Conservation (phyloP, 345 rosid genomes). For the Moricandia arvensis region DNA sequence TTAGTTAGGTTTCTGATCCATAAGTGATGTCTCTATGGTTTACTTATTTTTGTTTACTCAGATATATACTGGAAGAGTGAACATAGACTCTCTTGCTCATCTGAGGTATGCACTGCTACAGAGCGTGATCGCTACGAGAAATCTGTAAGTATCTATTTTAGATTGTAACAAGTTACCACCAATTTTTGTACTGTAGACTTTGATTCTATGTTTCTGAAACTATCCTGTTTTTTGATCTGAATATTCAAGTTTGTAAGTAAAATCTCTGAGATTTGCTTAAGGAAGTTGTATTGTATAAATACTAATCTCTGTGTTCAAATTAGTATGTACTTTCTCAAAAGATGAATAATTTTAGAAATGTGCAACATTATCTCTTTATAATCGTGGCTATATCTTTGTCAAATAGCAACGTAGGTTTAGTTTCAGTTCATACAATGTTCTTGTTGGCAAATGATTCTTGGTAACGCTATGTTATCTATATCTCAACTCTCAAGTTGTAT, state of each 20-base stretch:
- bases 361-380: not conserved
- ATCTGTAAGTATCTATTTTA: slow-evolving; percentile 45
- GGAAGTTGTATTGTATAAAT: too few species aligned
- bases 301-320: not conserved
- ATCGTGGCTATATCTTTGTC: not conserved
- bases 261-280: too few species aligned
- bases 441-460: not conserved
- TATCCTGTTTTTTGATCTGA: slow-evolving; percentile 3
- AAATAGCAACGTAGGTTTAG: not conserved
- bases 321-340: not conserved
- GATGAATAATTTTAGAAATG: not conserved
- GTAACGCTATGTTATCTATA: not conserved
- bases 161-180: not conserved
- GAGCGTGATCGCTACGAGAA: slow-evolving; percentile 85
- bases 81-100: slow-evolving; percentile 68
- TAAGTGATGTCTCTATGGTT: not conserved
- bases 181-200: not conserved
- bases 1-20: slow-evolving; percentile 5
- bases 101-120: slow-evolving; percentile 77
- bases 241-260: not conserved
- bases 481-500: not conserved
- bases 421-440: not conserved
- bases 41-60: too few species aligned
- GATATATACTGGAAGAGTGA: slow-evolving; percentile 87
- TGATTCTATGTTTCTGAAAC: not conserved